Evolutionary conservation across 352 stramenopile genomes (phyloP).

Genomic region (Phytophthora pluvialis): DNA sequence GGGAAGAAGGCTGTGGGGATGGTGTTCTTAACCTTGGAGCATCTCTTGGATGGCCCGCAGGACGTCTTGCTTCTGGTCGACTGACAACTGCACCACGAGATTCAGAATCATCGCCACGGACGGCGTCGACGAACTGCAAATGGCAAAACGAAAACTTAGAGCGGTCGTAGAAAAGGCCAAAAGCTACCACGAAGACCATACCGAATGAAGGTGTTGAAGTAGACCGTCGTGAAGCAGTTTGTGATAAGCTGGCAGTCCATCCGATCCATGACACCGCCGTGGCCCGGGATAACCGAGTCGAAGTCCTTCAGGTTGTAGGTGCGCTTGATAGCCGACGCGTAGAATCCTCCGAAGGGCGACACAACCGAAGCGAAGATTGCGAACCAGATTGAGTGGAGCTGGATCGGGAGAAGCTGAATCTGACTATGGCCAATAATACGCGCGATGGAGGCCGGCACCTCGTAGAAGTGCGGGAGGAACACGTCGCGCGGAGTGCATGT

Average conservation of each 20-base stretch:
- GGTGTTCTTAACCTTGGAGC: conserved; percentile 43
- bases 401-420: conserved; percentile 88
- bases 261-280: conserved; percentile 97
- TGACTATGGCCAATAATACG: conserved; percentile 75
- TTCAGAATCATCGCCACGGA: conserved; percentile 80
- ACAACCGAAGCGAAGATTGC: conserved; percentile 97
- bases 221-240: conserved; percentile 95
- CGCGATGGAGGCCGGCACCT: conserved; percentile 79
- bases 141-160: not conserved
- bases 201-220: conserved; percentile 98
- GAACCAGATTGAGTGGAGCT: conserved; percentile 97
- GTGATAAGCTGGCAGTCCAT: conserved; percentile 98
- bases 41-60: conserved; percentile 72
- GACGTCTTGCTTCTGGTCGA: conserved; percentile 76
- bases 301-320: conserved; percentile 99
- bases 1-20: conserved; percentile 6
- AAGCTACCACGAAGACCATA: conserved; percentile 27
- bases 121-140: conserved; percentile 58
- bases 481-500: conserved; percentile 68
- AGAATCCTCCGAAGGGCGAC: conserved; percentile 99
- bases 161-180: not conserved
- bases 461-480: conserved; percentile 68
- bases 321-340: conserved; percentile 98
- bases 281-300: conserved; percentile 97
- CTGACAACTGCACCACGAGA: conserved; percentile 65